Evolutionary conservation across 441 rosid species (phyloP).

Genomic region (Eutrema salsugineum): DNA sequence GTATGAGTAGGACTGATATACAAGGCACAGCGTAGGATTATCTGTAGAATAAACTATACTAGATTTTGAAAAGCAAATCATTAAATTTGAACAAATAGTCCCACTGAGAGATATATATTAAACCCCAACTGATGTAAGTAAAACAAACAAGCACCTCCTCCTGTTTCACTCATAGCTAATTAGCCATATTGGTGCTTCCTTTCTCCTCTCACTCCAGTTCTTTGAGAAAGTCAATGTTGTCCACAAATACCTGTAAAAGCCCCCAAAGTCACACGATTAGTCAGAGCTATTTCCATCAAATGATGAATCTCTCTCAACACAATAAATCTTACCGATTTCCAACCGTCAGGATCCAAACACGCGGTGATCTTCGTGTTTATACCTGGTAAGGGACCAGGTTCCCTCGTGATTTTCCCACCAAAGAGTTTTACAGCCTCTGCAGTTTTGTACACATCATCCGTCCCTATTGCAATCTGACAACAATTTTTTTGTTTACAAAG

Average conservation of each 20-base stretch:
- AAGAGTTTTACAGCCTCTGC: constrained; percentile 72
- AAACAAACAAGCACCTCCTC: not conserved
- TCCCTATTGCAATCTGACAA: constrained; percentile 86
- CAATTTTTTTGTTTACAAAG: not conserved
- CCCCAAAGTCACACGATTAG: not conserved
- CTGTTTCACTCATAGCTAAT: not conserved
- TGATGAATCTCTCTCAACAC: not conserved
- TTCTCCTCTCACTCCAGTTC: constrained; percentile 66
- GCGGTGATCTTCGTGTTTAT: constrained; percentile 91
- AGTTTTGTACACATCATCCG: constrained; percentile 90
- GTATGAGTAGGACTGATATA: constrained; percentile 4
- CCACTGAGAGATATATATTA: not conserved
- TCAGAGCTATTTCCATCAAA: constrained; percentile 4
- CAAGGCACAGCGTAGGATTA: not conserved
- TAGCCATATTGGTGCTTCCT: not conserved
- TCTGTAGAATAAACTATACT: constrained; percentile 13
- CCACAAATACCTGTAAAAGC: constrained; percentile 67
- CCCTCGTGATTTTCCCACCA: constrained; percentile 75
- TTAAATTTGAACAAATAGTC: not conserved
- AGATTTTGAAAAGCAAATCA: not conserved
- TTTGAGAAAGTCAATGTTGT: constrained; percentile 75
- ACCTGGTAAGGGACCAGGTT: constrained; percentile 95
- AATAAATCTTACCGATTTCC: constrained; percentile 70
- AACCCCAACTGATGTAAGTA: constrained; percentile 11
- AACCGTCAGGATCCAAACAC: constrained; percentile 96